A percentile compares a stretch with the other conserved stretches of the same genome.
phyloP scores from a whole-genome alignment of 23 red algal species.

The Gracilaria gracilis region DNA sequence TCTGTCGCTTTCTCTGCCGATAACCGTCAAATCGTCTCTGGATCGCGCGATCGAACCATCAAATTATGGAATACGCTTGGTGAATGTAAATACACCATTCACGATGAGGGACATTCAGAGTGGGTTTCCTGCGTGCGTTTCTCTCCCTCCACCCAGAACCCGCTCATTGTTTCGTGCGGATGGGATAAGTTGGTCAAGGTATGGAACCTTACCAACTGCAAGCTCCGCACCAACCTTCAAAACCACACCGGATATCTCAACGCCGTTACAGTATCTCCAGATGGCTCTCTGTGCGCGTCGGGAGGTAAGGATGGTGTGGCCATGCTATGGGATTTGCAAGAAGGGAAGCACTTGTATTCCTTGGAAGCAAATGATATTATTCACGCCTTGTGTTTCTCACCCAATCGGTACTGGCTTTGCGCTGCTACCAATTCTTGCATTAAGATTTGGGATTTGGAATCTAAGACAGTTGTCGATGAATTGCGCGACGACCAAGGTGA shows the following conservation, averaged over 20 bases:
- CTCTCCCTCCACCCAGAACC: slow-evolving; percentile 93
- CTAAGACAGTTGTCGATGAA: slow-evolving; percentile 96
- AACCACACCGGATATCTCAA: slow-evolving; percentile 95
- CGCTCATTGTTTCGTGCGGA: slow-evolving; percentile 97
- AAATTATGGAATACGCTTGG: slow-evolving; percentile 99
- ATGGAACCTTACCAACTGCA: slow-evolving; percentile 97
- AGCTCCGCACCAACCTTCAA: slow-evolving; percentile 89
- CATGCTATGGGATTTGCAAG: slow-evolving; percentile 97
- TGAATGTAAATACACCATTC: slow-evolving; percentile 98
- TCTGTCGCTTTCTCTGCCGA: slow-evolving; percentile 97
- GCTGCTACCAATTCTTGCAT: slow-evolving; percentile 94
- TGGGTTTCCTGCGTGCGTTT: slow-evolving; percentile 98
- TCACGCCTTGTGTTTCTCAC: slow-evolving; percentile 98
- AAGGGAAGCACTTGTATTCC: slow-evolving; percentile 96
- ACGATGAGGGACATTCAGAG: slow-evolving; percentile 90
- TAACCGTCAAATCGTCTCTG: slow-evolving; percentile 98
- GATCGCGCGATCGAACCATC: slow-evolving; percentile 97
- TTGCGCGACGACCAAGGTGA: slow-evolving; percentile 86
- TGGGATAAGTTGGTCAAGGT: slow-evolving; percentile 99
- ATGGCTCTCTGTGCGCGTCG: slow-evolving; percentile 94
- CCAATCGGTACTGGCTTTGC: slow-evolving; percentile 98
- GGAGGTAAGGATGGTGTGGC: slow-evolving; percentile 95
- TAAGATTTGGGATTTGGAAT: slow-evolving; percentile 99
- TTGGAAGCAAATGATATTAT: slow-evolving; percentile 98
- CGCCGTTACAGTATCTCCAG: slow-evolving; percentile 96